Percentiles rank a stretch among this genome's conserved stretches.
Conservation (phyloP, 2,329 filamentous ascomycete genomes). For the Penicillium hesseltinei region DNA sequence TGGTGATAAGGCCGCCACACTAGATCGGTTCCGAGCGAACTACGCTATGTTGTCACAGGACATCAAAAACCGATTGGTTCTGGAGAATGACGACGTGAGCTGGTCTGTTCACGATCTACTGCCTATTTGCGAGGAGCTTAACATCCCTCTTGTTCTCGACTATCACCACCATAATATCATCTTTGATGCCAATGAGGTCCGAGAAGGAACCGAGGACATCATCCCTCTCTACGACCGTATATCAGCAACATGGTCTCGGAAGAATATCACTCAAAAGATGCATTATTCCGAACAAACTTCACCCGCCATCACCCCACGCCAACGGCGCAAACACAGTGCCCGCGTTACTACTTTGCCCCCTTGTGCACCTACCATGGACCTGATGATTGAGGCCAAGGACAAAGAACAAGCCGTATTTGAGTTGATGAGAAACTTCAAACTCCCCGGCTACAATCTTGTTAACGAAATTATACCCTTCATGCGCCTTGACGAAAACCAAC, state of each 20-base stretch:
- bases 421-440: constrained; percentile 81
- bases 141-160: constrained; percentile 88
- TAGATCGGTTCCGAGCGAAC: constrained; percentile 74
- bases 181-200: constrained; percentile 68
- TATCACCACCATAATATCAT: constrained; percentile 96
- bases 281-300: constrained; percentile 84
- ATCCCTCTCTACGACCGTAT: constrained; percentile 73
- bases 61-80: constrained; percentile 76
- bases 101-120: constrained; percentile 92
- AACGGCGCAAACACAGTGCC: constrained; percentile 80
- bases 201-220: constrained; percentile 84
- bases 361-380: constrained; percentile 77
- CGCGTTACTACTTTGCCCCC: constrained; percentile 78
- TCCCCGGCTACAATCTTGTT: constrained; percentile 74
- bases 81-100: constrained; percentile 92
- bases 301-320: constrained; percentile 71
- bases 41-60: constrained; percentile 65
- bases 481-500: constrained; percentile 71
- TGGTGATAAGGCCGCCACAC: constrained; percentile 76
- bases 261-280: constrained; percentile 90
- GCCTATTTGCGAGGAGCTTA: constrained; percentile 87
- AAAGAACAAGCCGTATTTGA: constrained; percentile 97
- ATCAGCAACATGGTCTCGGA: constrained; percentile 76
- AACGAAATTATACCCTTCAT: constrained; percentile 76
- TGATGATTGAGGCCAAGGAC: constrained; percentile 99